Evolutionary conservation across 2,329 filamentous ascomycete species (phyloP).

Genomic region (Cadophora gregata): DNA sequence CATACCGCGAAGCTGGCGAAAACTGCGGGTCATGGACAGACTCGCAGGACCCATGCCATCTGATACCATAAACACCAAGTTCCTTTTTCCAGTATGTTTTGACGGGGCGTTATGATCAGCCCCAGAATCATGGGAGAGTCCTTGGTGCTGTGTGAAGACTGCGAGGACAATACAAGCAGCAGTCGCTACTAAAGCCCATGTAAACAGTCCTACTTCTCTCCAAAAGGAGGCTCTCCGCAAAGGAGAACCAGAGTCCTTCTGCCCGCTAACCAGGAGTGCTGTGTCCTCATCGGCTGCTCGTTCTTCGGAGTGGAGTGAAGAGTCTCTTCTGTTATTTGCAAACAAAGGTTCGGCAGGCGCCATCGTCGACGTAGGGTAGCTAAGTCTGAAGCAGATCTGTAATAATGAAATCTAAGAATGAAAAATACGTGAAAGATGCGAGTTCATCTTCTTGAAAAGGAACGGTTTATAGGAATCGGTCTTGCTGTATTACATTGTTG

Average conservation of each 20-base stretch:
- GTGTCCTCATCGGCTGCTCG: constrained; percentile 55
- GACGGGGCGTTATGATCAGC: constrained; percentile 37
- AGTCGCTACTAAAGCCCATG: constrained; percentile 84
- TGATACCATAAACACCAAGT: constrained; percentile 98
- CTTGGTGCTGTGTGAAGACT: constrained; percentile 76
- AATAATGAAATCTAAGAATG: neutral
- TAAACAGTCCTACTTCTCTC: constrained; percentile 78
- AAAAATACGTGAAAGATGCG: neutral
- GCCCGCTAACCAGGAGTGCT: constrained; percentile 44
- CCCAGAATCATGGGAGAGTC: constrained; percentile 71
- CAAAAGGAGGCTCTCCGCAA: constrained; percentile 59
- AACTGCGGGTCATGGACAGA: constrained; percentile 84
- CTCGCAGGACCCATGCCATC: constrained; percentile 98
- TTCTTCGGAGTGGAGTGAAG: constrained; percentile 61
- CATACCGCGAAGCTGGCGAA: constrained; percentile 72
- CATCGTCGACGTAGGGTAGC: constrained; percentile 18
- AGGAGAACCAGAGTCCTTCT: constrained; percentile 35
- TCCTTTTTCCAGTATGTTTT: constrained; percentile 72
- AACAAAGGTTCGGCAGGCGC: constrained; percentile 43
- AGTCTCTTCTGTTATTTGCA: constrained; percentile 51
- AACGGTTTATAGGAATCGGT: neutral
- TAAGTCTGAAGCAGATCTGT: neutral
- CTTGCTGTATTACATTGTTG: constrained; percentile 1
- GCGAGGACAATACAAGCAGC: constrained; percentile 79
- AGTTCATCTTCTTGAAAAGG: neutral